Percentiles rank a stretch among this genome's conserved stretches.
phyloP scores from a whole-genome alignment of 352 stramenopile genomes.

The Globisporangium abappressorium region DNA sequence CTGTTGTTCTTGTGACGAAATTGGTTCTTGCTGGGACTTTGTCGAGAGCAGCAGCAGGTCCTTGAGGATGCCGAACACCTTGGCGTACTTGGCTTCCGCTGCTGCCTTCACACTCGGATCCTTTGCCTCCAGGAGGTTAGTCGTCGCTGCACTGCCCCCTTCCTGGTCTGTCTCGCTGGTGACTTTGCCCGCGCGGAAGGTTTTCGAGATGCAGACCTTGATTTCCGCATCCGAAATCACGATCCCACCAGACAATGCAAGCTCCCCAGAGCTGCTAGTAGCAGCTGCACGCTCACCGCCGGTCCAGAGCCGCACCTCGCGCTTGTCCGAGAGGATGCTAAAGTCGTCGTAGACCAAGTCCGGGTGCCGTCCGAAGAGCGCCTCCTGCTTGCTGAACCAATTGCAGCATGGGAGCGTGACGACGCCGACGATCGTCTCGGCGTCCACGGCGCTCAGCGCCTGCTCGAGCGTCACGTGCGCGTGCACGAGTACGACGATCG shows the following conservation, averaged over 20 bases:
- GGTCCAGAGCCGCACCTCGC: constrained; percentile 63
- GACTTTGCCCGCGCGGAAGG: constrained; percentile 14
- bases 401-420: constrained; percentile 82
- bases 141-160: not conserved
- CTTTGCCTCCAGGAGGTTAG: not conserved
- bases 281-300: constrained; percentile 7
- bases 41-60: constrained; percentile 4
- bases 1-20: not conserved
- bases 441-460: constrained; percentile 59
- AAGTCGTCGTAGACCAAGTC: constrained; percentile 83
- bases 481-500: constrained; percentile 74
- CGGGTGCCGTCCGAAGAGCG: constrained; percentile 43
- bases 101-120: not conserved
- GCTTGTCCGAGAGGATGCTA: constrained; percentile 74
- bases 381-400: constrained; percentile 74
- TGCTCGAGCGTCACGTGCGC: constrained; percentile 77
- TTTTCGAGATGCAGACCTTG: constrained; percentile 53
- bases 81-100: constrained; percentile 9
- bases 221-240: constrained; percentile 29
- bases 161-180: not conserved
- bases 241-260: constrained; percentile 4
- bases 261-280: constrained; percentile 2
- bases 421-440: constrained; percentile 54
- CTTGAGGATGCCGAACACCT: constrained; percentile 12
- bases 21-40: not conserved